phyloP scores from a whole-genome alignment of 176 grass and related monocot genomes.

The Miscanthus lutarioriparius region DNA sequence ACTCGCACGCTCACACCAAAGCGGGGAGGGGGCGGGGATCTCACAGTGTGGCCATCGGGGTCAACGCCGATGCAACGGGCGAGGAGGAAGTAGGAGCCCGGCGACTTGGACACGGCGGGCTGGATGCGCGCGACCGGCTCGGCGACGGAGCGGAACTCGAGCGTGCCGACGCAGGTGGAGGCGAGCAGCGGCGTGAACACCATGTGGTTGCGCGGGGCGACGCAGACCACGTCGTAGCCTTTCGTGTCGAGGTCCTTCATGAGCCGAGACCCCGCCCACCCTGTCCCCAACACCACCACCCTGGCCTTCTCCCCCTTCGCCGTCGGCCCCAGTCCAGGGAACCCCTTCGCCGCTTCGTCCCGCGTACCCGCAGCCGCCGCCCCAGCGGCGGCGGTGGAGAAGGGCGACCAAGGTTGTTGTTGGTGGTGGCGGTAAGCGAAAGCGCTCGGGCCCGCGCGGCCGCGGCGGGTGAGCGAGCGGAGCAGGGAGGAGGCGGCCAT shows the following conservation, averaged over 20 bases:
- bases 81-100: constrained; percentile 86
- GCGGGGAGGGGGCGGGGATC: background rate
- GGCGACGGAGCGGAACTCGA: constrained; percentile 98
- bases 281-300: constrained; percentile 89
- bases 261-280: constrained; percentile 86
- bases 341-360: constrained; percentile 26
- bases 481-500: constrained; percentile 47
- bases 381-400: constrained; percentile 3
- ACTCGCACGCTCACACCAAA: background rate
- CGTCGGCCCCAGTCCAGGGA: constrained; percentile 67
- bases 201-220: constrained; percentile 98
- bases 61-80: constrained; percentile 73
- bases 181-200: constrained; percentile 98
- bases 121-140: constrained; percentile 84
- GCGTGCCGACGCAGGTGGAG: constrained; percentile 97
- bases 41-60: constrained; percentile 69
- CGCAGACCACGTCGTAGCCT: constrained; percentile 87
- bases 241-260: constrained; percentile 84
- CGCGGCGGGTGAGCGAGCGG: constrained; percentile 36
- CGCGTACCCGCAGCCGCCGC: background rate
- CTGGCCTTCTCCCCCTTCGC: constrained; percentile 71
- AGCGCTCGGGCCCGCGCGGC: background rate
- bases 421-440: background rate
- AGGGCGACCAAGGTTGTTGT: background rate
- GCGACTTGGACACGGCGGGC: constrained; percentile 70